Evolutionary conservation across 139 green algal species (phyloP).

Genomic region (Chlorella sp.): DNA sequence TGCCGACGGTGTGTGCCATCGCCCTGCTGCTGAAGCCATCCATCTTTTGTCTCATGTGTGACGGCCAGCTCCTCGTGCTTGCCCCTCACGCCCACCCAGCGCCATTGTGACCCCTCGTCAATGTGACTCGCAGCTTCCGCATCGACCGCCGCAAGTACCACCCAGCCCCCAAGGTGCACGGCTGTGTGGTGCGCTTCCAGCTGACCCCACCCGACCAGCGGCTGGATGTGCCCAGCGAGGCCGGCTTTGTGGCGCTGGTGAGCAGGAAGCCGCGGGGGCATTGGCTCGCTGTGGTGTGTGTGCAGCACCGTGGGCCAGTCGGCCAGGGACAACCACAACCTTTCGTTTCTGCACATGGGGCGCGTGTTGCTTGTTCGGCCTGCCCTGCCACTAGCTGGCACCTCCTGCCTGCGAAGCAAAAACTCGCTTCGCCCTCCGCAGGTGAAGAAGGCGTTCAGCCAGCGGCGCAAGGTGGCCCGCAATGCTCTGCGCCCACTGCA

Average conservation of each 20-base stretch:
- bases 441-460: constrained; percentile 42
- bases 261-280: too few species aligned
- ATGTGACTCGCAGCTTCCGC: constrained; percentile 57
- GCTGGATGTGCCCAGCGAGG: constrained; percentile 26
- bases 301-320: neutral
- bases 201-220: constrained; percentile 49
- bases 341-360: neutral
- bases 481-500: constrained; percentile 41
- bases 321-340: neutral
- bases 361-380: neutral
- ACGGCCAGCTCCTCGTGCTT: too few species aligned
- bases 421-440: neutral
- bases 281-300: neutral
- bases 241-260: constrained; percentile 35
- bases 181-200: constrained; percentile 80
- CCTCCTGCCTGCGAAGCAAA: neutral
- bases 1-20: neutral
- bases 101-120: too few species aligned
- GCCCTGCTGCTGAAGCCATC: too few species aligned
- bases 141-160: constrained; percentile 76
- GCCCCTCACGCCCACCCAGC: too few species aligned
- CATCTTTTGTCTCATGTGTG: too few species aligned
- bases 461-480: constrained; percentile 45
- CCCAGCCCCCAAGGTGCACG: constrained; percentile 84
- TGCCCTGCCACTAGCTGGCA: neutral